A percentile compares a stretch with the other conserved stretches of the same genome.
These are phyloP conservation scores for Nemania serpens DNA, from an alignment of 2,329 filamentous ascomycete genomes.

Conservation along the genomic window DNA sequence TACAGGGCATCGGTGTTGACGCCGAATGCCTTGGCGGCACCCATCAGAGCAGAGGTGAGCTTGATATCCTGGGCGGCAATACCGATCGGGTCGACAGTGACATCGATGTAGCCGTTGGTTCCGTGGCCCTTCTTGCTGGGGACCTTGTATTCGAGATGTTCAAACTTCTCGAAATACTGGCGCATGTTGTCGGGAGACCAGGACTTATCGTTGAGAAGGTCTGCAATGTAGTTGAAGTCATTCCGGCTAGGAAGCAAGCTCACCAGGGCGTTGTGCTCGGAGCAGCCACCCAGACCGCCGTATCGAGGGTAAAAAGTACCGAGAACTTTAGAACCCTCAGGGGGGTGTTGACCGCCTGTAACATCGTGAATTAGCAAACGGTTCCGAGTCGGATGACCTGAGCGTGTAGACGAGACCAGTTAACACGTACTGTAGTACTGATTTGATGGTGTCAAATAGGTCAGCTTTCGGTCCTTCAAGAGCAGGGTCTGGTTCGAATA, in stretches of 20 bases:
- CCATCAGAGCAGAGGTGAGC: conserved; percentile 27
- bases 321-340: conserved; percentile 53
- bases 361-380: conserved; percentile 2
- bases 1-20: conserved; percentile 47
- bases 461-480: conserved; percentile 61
- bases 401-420: not conserved
- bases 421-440: conserved; percentile 49
- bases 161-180: conserved; percentile 35
- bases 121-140: conserved; percentile 46
- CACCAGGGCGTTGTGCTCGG: conserved; percentile 37
- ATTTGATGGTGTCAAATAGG: conserved; percentile 57
- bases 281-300: conserved; percentile 49
- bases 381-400: not conserved
- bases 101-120: conserved; percentile 33
- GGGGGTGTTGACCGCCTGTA: conserved; percentile 53
- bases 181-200: conserved; percentile 36
- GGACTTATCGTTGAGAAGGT: conserved; percentile 40
- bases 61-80: conserved; percentile 31
- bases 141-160: conserved; percentile 34
- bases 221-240: conserved; percentile 49
- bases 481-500: conserved; percentile 59
- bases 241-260: conserved; percentile 49
- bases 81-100: conserved; percentile 24
- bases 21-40: conserved; percentile 26
- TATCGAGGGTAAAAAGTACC: conserved; percentile 65